These are phyloP conservation scores for Yamadazyma taylorii DNA, from an alignment of 1,139 yeast species.

Conservation along the genomic window DNA sequence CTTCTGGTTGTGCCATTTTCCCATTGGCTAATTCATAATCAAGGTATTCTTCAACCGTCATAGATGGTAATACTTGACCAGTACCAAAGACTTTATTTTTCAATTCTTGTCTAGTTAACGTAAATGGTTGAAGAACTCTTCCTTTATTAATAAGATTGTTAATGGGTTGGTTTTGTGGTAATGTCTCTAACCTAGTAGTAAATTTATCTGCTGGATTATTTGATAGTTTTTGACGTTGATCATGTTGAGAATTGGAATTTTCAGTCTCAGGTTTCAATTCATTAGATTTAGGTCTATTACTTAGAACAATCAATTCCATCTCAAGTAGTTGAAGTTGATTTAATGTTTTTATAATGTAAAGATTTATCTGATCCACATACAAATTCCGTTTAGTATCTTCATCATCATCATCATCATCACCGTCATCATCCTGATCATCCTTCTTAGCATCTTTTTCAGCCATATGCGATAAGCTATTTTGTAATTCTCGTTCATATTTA, in stretches of 20 bases:
- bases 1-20: slow-evolving; percentile 63
- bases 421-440: slow-evolving; percentile 42
- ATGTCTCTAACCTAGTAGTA: slow-evolving; percentile 54
- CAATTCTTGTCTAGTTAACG: slow-evolving; percentile 65
- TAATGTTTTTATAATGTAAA: slow-evolving; percentile 54
- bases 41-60: slow-evolving; percentile 90
- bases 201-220: slow-evolving; percentile 35
- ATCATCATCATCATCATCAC: slow-evolving; percentile 34
- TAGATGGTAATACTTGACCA: slow-evolving; percentile 90
- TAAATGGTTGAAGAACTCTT: slow-evolving; percentile 80
- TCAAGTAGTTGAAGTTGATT: slow-evolving; percentile 50
- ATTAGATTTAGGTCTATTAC: slow-evolving; percentile 29
- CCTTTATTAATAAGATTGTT: slow-evolving; percentile 60
- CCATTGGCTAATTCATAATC: slow-evolving; percentile 86
- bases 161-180: slow-evolving; percentile 31
- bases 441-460: slow-evolving; percentile 57
- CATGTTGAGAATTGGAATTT: no score
- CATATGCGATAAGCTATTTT: slow-evolving; percentile 38
- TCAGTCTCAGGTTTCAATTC: slow-evolving; percentile 8
- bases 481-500: slow-evolving; percentile 58
- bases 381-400: slow-evolving; percentile 62
- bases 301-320: slow-evolving; percentile 59
- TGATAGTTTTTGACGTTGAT: slow-evolving; percentile 16
- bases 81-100: slow-evolving; percentile 77
- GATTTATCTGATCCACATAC: slow-evolving; percentile 53